Conservation (phyloP, 768 basidiomycete species). For the Hericium alpestre region DNA sequence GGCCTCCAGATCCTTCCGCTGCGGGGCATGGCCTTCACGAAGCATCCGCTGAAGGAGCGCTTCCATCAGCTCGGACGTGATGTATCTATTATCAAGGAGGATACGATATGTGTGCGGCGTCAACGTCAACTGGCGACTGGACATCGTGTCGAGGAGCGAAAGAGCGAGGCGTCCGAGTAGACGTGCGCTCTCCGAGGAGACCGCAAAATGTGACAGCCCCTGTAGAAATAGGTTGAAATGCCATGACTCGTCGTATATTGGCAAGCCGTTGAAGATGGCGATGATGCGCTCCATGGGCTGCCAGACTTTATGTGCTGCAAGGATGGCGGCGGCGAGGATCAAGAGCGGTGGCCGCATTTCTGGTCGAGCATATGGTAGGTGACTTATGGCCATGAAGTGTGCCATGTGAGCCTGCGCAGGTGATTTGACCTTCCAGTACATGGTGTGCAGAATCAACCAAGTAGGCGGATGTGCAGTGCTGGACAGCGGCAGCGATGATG, state of each 20-base stretch:
- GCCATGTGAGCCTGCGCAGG: conserved; percentile 33
- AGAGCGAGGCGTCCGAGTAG: conserved; percentile 2
- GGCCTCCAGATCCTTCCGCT: conserved; percentile 33
- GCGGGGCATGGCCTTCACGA: conserved; percentile 29
- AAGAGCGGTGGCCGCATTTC: conserved; percentile 32
- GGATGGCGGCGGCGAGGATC: conserved; percentile 35
- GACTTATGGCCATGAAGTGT: conserved; percentile 31
- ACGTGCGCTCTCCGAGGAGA: conserved; percentile 2
- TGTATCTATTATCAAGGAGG: conserved; percentile 29
- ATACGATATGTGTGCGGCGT: conserved; percentile 1
- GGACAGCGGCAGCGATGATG: not conserved
- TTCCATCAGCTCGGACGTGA: conserved; percentile 39
- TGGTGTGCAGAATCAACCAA: conserved; percentile 47
- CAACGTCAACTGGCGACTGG: conserved; percentile 5
- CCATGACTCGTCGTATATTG: conserved; percentile 13
- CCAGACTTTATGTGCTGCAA: conserved; percentile 40
- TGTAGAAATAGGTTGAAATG: conserved; percentile 15
- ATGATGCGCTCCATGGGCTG: conserved; percentile 35
- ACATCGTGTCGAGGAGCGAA: conserved; percentile 8
- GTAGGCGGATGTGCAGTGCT: conserved; percentile 22
- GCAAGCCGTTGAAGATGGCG: conserved; percentile 19
- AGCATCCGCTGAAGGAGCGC: conserved; percentile 34
- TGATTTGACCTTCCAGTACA: conserved; percentile 34
- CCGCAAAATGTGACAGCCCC: conserved; percentile 3
- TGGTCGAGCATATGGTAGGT: conserved; percentile 24